Conservation (phyloP, 257 asterid genomes). For the Jacaranda mimosifolia region DNA sequence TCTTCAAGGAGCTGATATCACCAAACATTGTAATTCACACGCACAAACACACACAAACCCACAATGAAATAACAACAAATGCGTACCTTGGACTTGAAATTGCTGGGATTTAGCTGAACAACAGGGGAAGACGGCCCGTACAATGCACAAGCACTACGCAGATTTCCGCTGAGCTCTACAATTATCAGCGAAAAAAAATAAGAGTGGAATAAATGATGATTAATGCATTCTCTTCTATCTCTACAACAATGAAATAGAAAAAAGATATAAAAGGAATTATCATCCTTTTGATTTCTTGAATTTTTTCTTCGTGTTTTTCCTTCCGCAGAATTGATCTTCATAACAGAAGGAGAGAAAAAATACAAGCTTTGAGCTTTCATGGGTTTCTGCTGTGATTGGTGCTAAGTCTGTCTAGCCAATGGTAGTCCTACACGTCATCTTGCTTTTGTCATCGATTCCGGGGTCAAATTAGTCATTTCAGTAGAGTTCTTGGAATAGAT, state of each 20-base stretch:
- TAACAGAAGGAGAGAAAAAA: neutral
- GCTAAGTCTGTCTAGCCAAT: slow-evolving; percentile 50
- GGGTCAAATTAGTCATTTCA: too few species aligned
- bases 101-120: slow-evolving; percentile 84
- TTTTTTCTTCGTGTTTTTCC: neutral
- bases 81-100: slow-evolving; percentile 91
- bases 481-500: too few species aligned
- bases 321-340: slow-evolving; percentile 5
- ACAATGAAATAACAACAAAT: slow-evolving; percentile 22
- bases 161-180: slow-evolving; percentile 36
- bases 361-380: neutral
- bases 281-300: neutral
- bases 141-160: slow-evolving; percentile 60
- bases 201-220: slow-evolving; percentile 48
- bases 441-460: too few species aligned
- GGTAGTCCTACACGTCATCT: slow-evolving; percentile 40
- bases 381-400: neutral
- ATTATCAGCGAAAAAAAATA: slow-evolving; percentile 47
- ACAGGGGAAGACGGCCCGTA: slow-evolving; percentile 92
- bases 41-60: too few species aligned
- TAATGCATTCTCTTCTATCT: slow-evolving; percentile 45
- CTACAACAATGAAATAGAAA: neutral
- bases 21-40: neutral
- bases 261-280: neutral
- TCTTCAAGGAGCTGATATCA: neutral